Evolutionary conservation across 768 basidiomycete genomes (phyloP), one percentile per base, ranked within the genome.

Genomic region (Hericium coralloides): DNA sequence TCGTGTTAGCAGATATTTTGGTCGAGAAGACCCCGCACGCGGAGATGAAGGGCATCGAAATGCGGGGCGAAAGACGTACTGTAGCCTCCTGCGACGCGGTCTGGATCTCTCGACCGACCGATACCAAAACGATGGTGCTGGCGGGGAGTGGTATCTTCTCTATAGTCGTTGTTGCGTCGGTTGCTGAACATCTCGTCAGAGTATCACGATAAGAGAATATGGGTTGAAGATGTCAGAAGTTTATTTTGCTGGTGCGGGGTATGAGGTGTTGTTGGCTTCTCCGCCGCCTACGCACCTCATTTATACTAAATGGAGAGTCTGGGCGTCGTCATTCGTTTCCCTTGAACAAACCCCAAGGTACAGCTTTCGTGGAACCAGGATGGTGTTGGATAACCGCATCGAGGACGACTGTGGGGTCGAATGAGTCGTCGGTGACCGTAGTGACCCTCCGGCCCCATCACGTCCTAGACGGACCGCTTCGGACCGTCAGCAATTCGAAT

Each of bases 11-110:
- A 31, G 31, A 31, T 31, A 6, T 31, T 31, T 9, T 31, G 31
- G 31, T 6, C 6, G 31, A 31, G 31, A 6, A 31, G 31, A 8
- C 31, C 7, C 7, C 31, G 31, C 31, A 31, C 10, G 43, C 43
- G 43, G n/a, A 14, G 37, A 49, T 18, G 36, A 49, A 20, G 38
- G 39, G 37, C 31, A 55, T 52, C 45, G 49, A n/a, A 36, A 18
- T 38, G 25, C 12, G 12, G 12, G 17, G 26, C 38, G 23, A 41
- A 49, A 53, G 18, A 65, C 77, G 64, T 64, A 79, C 79, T 78
- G 65, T 76, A 74, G 36, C 78, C 78, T 36, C 72, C 77, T 22
- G 77, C 77, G 43, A 78, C 76, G 38, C 74, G 74, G 53, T 77
- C 74, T 25, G 63, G 71, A 61, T 80, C 73, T 58, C 60, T 65